Evolutionary conservation across 768 basidiomycete genomes (phyloP).

Genomic region (Vararia minispora): DNA sequence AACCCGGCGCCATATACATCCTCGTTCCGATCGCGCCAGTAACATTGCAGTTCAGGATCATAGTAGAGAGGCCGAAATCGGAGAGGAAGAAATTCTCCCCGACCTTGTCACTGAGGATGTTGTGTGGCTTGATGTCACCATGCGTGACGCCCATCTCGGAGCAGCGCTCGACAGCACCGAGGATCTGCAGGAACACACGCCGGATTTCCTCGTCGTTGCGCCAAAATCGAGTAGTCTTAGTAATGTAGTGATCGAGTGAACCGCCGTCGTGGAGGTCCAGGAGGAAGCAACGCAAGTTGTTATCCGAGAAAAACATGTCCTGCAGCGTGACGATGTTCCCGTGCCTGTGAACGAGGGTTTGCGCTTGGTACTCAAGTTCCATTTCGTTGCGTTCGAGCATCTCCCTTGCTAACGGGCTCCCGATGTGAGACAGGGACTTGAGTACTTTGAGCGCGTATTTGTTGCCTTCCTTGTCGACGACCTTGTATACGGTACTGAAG

Average conservation of each 20-base stretch:
- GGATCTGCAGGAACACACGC: slow-evolving; percentile 60
- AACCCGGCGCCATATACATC: slow-evolving; percentile 65
- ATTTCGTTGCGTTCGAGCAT: too few relatives aligned
- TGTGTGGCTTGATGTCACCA: slow-evolving; percentile 84
- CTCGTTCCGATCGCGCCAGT: slow-evolving; percentile 51
- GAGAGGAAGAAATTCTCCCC: slow-evolving; percentile 49
- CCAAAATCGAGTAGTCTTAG: slow-evolving; percentile 31
- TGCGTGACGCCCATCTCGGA: slow-evolving; percentile 66
- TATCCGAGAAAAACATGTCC: too few relatives aligned
- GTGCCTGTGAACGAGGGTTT: too few relatives aligned
- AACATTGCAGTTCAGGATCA: slow-evolving; percentile 27
- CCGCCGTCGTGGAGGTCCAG: slow-evolving; percentile 34
- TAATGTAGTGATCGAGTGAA: slow-evolving; percentile 64
- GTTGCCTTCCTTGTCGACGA: too few relatives aligned
- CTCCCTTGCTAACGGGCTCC: too few relatives aligned
- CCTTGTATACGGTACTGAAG: too few relatives aligned
- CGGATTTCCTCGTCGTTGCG: slow-evolving; percentile 40
- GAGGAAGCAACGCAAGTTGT: too few relatives aligned
- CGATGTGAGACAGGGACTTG: too few relatives aligned
- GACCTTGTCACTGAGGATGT: slow-evolving; percentile 48
- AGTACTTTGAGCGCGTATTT: too few relatives aligned
- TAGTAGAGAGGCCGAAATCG: slow-evolving; percentile 74
- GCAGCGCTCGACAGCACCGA: slow-evolving; percentile 70
- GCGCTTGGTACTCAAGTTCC: too few relatives aligned
- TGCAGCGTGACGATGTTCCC: too few relatives aligned